These are phyloP conservation scores for Lyophyllum decastes DNA, from an alignment of 768 basidiomycete species.

Conservation along the genomic window DNA sequence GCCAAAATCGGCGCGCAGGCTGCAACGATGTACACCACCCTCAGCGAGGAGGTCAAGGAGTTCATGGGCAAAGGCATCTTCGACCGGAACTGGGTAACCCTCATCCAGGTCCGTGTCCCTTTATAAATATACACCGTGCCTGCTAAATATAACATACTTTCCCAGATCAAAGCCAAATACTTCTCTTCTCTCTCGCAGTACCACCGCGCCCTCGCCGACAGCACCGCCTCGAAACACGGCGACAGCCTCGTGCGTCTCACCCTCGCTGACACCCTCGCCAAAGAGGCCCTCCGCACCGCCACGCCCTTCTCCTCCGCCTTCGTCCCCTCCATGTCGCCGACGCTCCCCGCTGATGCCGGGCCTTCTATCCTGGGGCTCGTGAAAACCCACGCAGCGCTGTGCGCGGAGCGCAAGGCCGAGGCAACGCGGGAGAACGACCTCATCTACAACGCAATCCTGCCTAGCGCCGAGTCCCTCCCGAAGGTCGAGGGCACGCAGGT, in stretches of 20 bases:
- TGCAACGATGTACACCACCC: conserved; percentile 74
- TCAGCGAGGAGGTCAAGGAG: conserved; percentile 94
- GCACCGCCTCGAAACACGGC: conserved; percentile 76
- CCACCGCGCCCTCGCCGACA: conserved; percentile 81
- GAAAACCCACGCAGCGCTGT: conserved; percentile 79
- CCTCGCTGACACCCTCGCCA: conserved; percentile 76
- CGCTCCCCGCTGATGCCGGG: conserved; percentile 84
- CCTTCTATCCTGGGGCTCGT: conserved; percentile 78
- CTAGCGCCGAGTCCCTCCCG: conserved; percentile 76
- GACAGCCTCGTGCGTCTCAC: conserved; percentile 80
- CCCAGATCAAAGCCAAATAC: conserved; percentile 88
- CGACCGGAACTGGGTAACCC: conserved; percentile 89
- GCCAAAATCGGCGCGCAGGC: conserved; percentile 85
- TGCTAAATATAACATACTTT: neutral
- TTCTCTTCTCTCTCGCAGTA: conserved; percentile 87
- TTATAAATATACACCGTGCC: neutral
- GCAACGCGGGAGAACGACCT: conserved; percentile 92
- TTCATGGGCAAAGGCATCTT: conserved; percentile 97
- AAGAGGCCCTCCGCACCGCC: conserved; percentile 77
- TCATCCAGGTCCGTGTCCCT: conserved; percentile 62
- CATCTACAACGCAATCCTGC: conserved; percentile 92
- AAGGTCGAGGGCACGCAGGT: conserved; percentile 80
- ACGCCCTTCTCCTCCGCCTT: conserved; percentile 72
- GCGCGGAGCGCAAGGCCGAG: conserved; percentile 72
- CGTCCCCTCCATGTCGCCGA: conserved; percentile 71